phyloP scores from a whole-genome alignment of 129 eudicot genomes.

The Logfia minima region DNA sequence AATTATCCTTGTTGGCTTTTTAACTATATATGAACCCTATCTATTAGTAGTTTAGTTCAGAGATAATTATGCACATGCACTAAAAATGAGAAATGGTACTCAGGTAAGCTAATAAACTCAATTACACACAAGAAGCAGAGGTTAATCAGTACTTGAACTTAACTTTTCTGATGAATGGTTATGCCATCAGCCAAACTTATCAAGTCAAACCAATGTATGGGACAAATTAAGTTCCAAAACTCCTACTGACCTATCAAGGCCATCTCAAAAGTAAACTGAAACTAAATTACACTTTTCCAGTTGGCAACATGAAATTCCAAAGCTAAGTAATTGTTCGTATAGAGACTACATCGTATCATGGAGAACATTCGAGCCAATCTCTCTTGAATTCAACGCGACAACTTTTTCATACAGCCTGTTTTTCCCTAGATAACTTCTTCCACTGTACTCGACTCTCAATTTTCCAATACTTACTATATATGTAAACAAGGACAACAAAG shows the following conservation, averaged over 20 bases:
- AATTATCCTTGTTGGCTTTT: too few species aligned
- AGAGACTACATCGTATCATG: neutral
- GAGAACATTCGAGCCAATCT: neutral
- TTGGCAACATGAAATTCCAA: slow-evolving; percentile 6
- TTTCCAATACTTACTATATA: neutral
- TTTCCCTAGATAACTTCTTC: slow-evolving; percentile 2
- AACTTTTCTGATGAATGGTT: neutral
- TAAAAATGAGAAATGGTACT: too few species aligned
- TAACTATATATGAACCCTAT: too few species aligned
- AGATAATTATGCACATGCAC: neutral
- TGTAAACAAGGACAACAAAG: neutral
- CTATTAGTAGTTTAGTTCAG: too few species aligned
- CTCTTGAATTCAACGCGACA: neutral
- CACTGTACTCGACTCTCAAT: neutral
- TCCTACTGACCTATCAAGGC: slow-evolving; percentile 16
- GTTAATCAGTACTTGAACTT: neutral
- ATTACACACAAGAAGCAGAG: neutral
- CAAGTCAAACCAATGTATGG: neutral
- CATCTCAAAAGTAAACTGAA: neutral
- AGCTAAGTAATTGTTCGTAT: neutral
- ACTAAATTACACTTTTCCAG: slow-evolving; percentile 1
- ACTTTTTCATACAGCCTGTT: neutral
- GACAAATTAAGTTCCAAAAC: slow-evolving; percentile 18
- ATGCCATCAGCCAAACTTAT: neutral
- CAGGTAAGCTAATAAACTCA: neutral